Base-by-base conservation (phyloP, 2,329 filamentous ascomycete genomes). In the Fusarium sp. region DNA sequence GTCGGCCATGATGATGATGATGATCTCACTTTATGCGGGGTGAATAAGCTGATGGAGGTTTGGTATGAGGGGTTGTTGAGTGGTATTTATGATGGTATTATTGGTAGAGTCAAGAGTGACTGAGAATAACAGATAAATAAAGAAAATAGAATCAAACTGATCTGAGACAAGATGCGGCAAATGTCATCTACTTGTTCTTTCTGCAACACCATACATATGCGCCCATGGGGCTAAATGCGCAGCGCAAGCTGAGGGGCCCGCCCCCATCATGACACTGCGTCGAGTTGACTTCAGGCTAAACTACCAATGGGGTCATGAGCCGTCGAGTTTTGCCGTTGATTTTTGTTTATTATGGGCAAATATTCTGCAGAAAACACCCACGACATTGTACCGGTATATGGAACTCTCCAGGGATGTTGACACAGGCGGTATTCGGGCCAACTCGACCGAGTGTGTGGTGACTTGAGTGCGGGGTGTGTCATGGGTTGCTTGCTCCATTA, bases 1-100 rank as follows among this genome's bases (percentile, higher is more conserved):
- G 76, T 84, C 77, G 40, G 81, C 69, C 81, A 84, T 84, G 61
- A 40, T 63, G 61, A 20, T 20, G 20, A 40, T 63, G 47, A 35
- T 22, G 45, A 47, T 62, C 43, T 66, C 56, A 70, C 52, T 54
- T 43, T 46, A 49, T 43, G 57, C 35, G 49, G 47, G 33, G 52
- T 48, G 41, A 35, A 41, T 30, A 30, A 30, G 28, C 28, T 30
- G 28, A 30, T 30, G 28, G 28, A 30, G 10, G 28, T 30, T 30
- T 30, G 28, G 11, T 30, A 30, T 45, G 33, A 45, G 62, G 43
- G 40, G 63, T 39, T 35, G 40, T 37, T 37, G 30, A 46, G 26
- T 32, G 39, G 33, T 52, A 39, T 50, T 51, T 72, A 70, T 68
- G 46, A 30, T 35, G 26, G 44, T n/a, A 17, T 40, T 46, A 45